Evolutionary conservation across 352 stramenopile species (phyloP).

Genomic region (Lagenidium sp.): DNA sequence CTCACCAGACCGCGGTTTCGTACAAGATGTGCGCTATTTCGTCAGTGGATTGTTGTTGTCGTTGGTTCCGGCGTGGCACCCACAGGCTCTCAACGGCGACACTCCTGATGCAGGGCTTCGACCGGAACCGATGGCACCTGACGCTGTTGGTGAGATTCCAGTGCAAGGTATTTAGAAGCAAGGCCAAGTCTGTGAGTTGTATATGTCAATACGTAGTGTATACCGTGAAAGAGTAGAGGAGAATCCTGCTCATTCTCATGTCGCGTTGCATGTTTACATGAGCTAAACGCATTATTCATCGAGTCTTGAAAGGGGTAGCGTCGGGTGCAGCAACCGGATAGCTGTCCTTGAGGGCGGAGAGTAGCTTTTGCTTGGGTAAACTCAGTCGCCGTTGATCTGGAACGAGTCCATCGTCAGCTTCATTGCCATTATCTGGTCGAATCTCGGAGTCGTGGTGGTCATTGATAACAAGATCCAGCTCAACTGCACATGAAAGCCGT

Average conservation of each 20-base stretch:
- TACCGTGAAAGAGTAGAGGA: too few species aligned
- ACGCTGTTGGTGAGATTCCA: constrained; percentile 38
- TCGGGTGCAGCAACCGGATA: constrained; percentile 15
- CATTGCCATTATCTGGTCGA: constrained; percentile 5
- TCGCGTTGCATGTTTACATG: not conserved
- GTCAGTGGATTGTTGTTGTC: constrained; percentile 63
- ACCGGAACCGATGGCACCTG: constrained; percentile 28
- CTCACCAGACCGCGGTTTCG: constrained; percentile 53
- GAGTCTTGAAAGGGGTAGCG: constrained; percentile 8
- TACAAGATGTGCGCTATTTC: constrained; percentile 77
- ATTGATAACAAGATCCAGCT: constrained; percentile 40
- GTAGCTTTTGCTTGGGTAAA: constrained; percentile 59
- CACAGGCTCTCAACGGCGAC: constrained; percentile 35
- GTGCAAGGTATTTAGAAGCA: constrained; percentile 74
- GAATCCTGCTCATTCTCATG: too few species aligned
- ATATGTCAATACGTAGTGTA: too few species aligned
- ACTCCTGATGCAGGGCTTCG: constrained; percentile 12
- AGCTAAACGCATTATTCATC: not conserved
- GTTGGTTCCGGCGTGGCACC: constrained; percentile 73
- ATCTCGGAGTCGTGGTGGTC: constrained; percentile 3
- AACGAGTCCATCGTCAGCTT: not conserved
- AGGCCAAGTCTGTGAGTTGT: too few species aligned
- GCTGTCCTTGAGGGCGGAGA: constrained; percentile 45
- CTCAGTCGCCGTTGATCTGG: constrained; percentile 19
- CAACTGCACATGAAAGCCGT: constrained; percentile 37